Evolutionary conservation across 108 stramenopile genomes (phyloP), one percentile per base, ranked within the genome.

Genomic region (Cyclotella choctawhatcheeana): DNA sequence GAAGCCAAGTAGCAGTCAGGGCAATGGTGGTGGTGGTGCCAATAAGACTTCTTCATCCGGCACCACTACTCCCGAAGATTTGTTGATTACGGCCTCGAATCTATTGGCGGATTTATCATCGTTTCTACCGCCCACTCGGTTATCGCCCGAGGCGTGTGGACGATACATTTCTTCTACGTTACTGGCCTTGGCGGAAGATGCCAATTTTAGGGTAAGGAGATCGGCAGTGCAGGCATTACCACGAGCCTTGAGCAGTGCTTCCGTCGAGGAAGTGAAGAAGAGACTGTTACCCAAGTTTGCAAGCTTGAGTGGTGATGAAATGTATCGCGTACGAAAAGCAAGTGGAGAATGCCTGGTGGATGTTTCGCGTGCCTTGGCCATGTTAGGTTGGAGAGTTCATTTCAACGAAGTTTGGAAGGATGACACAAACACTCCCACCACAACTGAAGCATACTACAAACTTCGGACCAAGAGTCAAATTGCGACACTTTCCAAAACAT

Each of bases 181-280:
- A 30, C 69, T 96, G 12, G 77, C 88, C 20, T 80, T 99, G 26
- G 87, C 94, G 14, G 85, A 91, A 65, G 98, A 99, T 85, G 90
- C 90, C 16, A 91, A 91, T 50, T 97, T 99, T 71, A 85, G 98
- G 22, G 99, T 98, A 17, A 76, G 99, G 25, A 85, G 97, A 55
- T 77, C 93, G 21, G 93, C 90, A 0, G 97, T 96, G 5, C 93
- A 98, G 55, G 97, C 96, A 54, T 65, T 99, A 24, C 96, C 97
- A 24, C 82, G 93, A 0, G 84, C 98, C 33, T 82, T 97, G 67
- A 86, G 85, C 16, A 93, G 95, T 16, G 92, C 89, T 1, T 81
- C 89, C n/a, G 81, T 93, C 18, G 88, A 93, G 17, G 92, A 89
- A 44, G 89, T 91, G 2, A 66, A 66, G 54, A 67, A 69, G 18